Percentiles rank a stretch among this genome's conserved stretches.
Conservation (phyloP, 192 early-diverging fungal species). For the Entomortierella beljakovae region DNA sequence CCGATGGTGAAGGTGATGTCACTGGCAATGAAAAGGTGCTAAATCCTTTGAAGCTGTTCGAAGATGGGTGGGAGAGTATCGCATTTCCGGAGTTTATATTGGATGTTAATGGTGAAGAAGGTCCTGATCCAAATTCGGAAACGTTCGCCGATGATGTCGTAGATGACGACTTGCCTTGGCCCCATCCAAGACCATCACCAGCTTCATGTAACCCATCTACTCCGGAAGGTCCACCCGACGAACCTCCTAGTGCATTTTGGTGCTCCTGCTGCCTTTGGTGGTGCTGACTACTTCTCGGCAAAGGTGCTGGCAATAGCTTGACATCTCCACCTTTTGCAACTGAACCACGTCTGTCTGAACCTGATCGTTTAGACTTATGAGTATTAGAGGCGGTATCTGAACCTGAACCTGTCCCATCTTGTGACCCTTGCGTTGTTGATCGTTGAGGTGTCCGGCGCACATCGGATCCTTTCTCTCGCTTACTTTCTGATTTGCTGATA, state of each 20-base stretch:
- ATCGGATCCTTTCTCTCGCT: neutral
- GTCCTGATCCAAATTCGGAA: conserved; percentile 47
- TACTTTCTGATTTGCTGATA: neutral
- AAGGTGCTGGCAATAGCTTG: conserved; percentile 39
- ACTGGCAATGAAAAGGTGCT: conserved; percentile 25
- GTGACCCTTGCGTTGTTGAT: conserved; percentile 24
- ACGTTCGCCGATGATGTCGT: conserved; percentile 35
- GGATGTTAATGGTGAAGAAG: conserved; percentile 26
- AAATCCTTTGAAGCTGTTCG: conserved; percentile 38
- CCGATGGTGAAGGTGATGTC: conserved; percentile 31
- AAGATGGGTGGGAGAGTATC: conserved; percentile 36
- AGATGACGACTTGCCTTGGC: conserved; percentile 32
- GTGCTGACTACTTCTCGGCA: conserved; percentile 41
- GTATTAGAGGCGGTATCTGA: neutral
- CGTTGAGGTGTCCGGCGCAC: conserved; percentile 20
- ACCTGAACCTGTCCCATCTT: conserved; percentile 31
- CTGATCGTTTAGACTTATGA: neutral
- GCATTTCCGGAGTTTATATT: conserved; percentile 25
- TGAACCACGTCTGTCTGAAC: neutral
- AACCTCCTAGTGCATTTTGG: conserved; percentile 14
- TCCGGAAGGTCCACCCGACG: conserved; percentile 9
- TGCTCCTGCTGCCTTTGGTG: conserved; percentile 33
- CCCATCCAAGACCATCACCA: conserved; percentile 21
- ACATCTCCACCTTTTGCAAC: conserved; percentile 14
- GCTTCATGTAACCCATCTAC: neutral